phyloP scores from a whole-genome alignment of 257 asterid genomes.

The Asclepias syriaca region DNA sequence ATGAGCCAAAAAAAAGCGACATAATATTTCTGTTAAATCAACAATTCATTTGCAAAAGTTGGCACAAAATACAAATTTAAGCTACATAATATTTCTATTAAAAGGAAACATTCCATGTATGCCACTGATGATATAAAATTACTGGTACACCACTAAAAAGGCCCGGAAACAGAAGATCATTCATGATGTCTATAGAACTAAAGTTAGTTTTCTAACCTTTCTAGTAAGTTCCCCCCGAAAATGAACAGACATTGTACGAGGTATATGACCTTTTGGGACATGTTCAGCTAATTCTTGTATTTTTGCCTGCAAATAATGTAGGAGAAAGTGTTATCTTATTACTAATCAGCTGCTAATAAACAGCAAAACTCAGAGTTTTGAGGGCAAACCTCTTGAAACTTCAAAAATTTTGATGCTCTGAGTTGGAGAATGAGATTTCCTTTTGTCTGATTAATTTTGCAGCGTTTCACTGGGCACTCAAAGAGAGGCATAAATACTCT shows the following conservation, averaged over 20 bases:
- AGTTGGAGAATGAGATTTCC: slow-evolving; percentile 92
- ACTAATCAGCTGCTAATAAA: not conserved
- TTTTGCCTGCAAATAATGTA: slow-evolving; percentile 64
- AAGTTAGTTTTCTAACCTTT: slow-evolving; percentile 47
- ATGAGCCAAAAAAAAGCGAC: not conserved
- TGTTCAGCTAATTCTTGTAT: slow-evolving; percentile 94
- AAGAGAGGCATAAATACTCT: slow-evolving; percentile 88
- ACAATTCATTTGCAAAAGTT: not conserved
- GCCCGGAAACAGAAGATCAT: not conserved
- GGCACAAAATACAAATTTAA: not conserved
- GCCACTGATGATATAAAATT: not conserved
- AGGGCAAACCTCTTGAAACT: slow-evolving; percentile 82
- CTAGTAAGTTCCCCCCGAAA: slow-evolving; percentile 95
- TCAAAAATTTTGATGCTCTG: slow-evolving; percentile 89
- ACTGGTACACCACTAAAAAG: not conserved
- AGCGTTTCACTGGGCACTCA: slow-evolving; percentile 78
- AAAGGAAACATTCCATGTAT: not conserved
- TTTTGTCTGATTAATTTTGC: slow-evolving; percentile 55
- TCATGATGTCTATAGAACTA: not conserved
- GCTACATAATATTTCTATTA: not conserved
- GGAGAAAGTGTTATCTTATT: slow-evolving; percentile 7
- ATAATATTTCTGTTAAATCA: not conserved
- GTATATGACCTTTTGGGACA: slow-evolving; percentile 98
- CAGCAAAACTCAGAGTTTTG: slow-evolving; percentile 11
- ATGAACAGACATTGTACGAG: slow-evolving; percentile 91